phyloP scores from a whole-genome alignment of 257 asterid species.

The Mentha longifolia region DNA sequence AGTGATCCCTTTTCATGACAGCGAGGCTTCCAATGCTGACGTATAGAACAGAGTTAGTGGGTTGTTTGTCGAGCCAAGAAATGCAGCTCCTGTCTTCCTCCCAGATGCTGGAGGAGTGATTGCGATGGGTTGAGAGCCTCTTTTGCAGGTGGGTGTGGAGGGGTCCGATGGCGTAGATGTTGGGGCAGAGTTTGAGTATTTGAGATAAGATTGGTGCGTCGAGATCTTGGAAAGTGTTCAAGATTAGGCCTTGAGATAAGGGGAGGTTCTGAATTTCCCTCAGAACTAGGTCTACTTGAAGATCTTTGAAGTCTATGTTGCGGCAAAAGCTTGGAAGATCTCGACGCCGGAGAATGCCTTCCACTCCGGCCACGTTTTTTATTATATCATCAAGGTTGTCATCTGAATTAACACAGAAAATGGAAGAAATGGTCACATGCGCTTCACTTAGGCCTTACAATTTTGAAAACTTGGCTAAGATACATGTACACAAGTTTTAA shows the following conservation, averaged over 20 bases:
- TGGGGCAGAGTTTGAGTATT: slow-evolving; percentile 46
- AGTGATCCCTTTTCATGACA: slow-evolving; percentile 36
- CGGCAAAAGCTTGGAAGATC: slow-evolving; percentile 75
- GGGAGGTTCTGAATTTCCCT: slow-evolving; percentile 40
- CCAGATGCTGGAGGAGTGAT: slow-evolving; percentile 48
- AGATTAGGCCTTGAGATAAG: slow-evolving; percentile 51
- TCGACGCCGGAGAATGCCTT: slow-evolving; percentile 62
- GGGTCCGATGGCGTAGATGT: slow-evolving; percentile 70
- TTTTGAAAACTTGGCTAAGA: too few relatives aligned
- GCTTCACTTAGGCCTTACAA: too few relatives aligned
- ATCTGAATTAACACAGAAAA: slow-evolving; percentile 33
- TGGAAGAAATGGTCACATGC: too few relatives aligned
- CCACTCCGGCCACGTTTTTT: slow-evolving; percentile 53
- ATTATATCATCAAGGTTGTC: slow-evolving; percentile 51
- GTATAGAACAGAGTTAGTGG: slow-evolving; percentile 49
- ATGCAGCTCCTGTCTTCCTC: slow-evolving; percentile 57
- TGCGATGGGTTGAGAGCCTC: not conserved
- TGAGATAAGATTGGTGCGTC: slow-evolving; percentile 52
- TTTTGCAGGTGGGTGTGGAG: slow-evolving; percentile 56
- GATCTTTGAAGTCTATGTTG: slow-evolving; percentile 31
- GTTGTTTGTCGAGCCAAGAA: slow-evolving; percentile 62
- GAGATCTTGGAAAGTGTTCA: slow-evolving; percentile 64
- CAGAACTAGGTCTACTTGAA: slow-evolving; percentile 28
- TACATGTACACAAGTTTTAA: too few relatives aligned
- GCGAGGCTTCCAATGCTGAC: slow-evolving; percentile 70